Evolutionary conservation across 2,329 filamentous ascomycete genomes (phyloP), one percentile per base, ranked within the genome.

Genomic region (Penicillium paneum): DNA sequence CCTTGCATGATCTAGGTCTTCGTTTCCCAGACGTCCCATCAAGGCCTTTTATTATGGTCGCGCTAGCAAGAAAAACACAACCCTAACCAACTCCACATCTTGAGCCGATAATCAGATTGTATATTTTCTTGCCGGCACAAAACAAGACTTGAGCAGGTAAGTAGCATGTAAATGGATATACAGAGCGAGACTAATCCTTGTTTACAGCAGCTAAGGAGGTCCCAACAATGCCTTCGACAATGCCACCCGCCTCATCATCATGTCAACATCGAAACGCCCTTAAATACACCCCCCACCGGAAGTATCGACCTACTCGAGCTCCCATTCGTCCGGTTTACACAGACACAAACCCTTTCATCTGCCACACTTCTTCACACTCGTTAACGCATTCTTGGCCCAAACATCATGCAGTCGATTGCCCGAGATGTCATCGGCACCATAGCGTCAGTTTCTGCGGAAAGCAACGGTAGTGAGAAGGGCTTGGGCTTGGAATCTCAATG

Each of bases 311-410:
- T 47, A 47, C 29, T 32, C 38, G 52, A 29, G 24, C 55, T 11
- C 13, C 32, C 5, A 19, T 38, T 3, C 54, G 60, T 31, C 60
- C 64, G 12, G 58, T 55, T 45, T 66, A 65, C 35, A 63, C 55
- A 34, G 49, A 60, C 10, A n/a, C 34, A 26, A 66, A 66, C 41
- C 64, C 64, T n/a, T 54, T 61, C 12, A 61, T 66, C 17, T 54
- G 49, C 24, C 51, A 57, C 12, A 55, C 56, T 7, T 54, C 61
- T 8, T 52, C 58, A 7, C 64, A 66, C 24, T 65, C 64, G 1
- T 62, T 66, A 41, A 65, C 62, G 28, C 64, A 66, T 38, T 55
- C 55, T 17, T 61, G 58, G 49, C 61, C 59, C 8, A 57, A 52
- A 15, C 59, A 65, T 50, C 47, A 45, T 19, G 26, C 51, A 1